Conservation (phyloP, 2,329 filamentous ascomycete species). For the Tolypocladium album region DNA sequence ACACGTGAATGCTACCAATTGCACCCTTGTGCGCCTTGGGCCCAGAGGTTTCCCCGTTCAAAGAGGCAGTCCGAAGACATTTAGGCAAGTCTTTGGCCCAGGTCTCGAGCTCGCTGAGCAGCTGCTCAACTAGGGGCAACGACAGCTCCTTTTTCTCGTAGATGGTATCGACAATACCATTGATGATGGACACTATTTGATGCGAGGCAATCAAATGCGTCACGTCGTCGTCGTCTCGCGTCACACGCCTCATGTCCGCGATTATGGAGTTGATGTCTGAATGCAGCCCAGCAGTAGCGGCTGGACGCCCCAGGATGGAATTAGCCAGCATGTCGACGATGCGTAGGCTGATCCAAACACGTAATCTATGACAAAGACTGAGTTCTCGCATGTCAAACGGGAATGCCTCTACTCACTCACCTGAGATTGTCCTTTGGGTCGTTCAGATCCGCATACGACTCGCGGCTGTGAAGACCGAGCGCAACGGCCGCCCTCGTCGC, state of each 20-base stretch:
- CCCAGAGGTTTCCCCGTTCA: conserved; percentile 5
- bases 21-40: conserved; percentile 18
- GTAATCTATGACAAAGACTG: conserved; percentile 12
- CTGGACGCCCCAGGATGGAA: conserved; percentile 25
- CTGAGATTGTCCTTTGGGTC: conserved; percentile 8
- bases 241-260: conserved; percentile 8
- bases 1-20: conserved; percentile 41
- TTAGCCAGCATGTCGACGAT: conserved; percentile 27
- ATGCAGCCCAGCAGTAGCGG: conserved; percentile 20
- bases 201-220: conserved; percentile 27
- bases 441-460: conserved; percentile 15
- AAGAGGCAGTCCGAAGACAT: conserved; percentile 13
- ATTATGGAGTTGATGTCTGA: conserved; percentile 13
- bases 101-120: conserved; percentile 28
- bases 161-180: conserved; percentile 29
- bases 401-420: conserved; percentile 5
- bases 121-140: conserved; percentile 22
- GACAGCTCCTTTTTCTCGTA: conserved; percentile 26
- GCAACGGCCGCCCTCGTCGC: conserved; percentile 46
- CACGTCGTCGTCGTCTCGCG: conserved; percentile 4
- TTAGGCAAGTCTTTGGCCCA: conserved; percentile 34
- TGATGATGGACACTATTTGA: conserved; percentile 29
- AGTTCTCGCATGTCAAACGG: fast-evolving
- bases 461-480: conserved; percentile 38
- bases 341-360: conserved; percentile 25